Evolutionary conservation across 768 basidiomycete species (phyloP).

Genomic region (Trametes meyenii): DNA sequence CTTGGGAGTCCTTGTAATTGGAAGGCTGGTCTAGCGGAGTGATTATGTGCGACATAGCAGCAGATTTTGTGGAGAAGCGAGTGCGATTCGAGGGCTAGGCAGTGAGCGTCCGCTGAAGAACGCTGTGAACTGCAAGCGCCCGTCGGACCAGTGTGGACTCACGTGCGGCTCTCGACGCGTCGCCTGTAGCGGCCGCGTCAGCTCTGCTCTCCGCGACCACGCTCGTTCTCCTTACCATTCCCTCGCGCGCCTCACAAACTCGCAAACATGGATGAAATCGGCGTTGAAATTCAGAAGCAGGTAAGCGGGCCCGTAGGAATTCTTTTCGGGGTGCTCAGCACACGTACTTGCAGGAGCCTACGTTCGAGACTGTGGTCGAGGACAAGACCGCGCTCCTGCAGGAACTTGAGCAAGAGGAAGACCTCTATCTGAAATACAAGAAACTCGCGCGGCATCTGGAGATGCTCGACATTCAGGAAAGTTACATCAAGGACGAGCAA

Average conservation of each 20-base stretch:
- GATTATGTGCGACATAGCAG: conserved; percentile 82
- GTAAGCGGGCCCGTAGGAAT: conserved; percentile 45
- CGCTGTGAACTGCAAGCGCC: conserved; percentile 7
- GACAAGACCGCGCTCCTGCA: conserved; percentile 89
- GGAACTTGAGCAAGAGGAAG: conserved; percentile 79
- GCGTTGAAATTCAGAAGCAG: conserved; percentile 81
- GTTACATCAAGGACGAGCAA: conserved; percentile 99
- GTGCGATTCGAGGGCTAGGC: conserved; percentile 13
- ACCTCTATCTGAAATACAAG: conserved; percentile 97
- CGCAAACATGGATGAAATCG: conserved; percentile 81
- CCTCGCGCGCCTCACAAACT: conserved; percentile 14
- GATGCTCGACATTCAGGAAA: conserved; percentile 91
- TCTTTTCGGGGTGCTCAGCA: not conserved
- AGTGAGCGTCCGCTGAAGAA: conserved; percentile 17
- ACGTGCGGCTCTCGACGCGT: conserved; percentile 30
- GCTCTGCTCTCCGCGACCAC: conserved; percentile 24
- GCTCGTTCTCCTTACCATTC: conserved; percentile 3
- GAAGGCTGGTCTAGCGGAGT: conserved; percentile 88
- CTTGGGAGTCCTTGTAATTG: conserved; percentile 95
- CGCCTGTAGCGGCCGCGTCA: conserved; percentile 40
- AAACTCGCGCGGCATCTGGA: conserved; percentile 93
- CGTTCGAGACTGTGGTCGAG: conserved; percentile 83
- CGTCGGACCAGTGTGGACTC: conserved; percentile 7
- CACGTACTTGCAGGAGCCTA: conserved; percentile 68
- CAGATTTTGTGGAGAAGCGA: conserved; percentile 1